Evolutionary conservation across 2,329 filamentous ascomycete genomes (phyloP), one percentile per base, ranked within the genome.

Genomic region (Ciborinia camelliae): DNA sequence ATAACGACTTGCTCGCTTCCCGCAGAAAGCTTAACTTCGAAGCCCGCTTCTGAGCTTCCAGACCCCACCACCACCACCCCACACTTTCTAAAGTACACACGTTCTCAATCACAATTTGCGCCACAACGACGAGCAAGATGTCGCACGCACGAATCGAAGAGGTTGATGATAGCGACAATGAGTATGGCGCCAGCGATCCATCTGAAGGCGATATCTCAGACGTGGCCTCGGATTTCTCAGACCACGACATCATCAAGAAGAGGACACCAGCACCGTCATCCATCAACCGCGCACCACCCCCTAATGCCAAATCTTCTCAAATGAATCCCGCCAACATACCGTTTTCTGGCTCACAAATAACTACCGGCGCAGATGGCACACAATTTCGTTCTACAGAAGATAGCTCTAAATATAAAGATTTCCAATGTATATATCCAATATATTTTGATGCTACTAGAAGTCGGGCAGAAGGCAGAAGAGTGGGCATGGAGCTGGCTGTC

Each of bases 121-220:
- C 43, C 61, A 41, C 58, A 61, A 26, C 59, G 35, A 62, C 62
- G 68, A 62, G 61, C 58, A 66, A 69, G 79, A 95, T 96, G 92
- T 90, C 91, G 52, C 88, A 95, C 81, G 87, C 93, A 66, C 88
- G 89, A 67, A 89, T 98, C 77, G 95, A 99, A 84, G 95, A 98
- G 79, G 89, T 97, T 68, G 91, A 88, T 66, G 92, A 96, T 81
- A 87, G 84, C 77, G 90, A 91, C 45, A 53, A 50, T 39, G 55
- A 59, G 35, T 59, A 37, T 78, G 82, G 83, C 70, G 87, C 73
- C 55, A 73, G 71, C 18, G 94, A 98, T 79, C 92, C 94, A 62
- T 90, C 92, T 69, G 92, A 97, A 79, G 89, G 88, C 77, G 90
- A 95, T 79, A 90, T 93, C 73, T 80, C 81, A 68, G 86, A 90